phyloP scores from a whole-genome alignment of 257 asterid genomes.

The Cruciata laevipes region DNA sequence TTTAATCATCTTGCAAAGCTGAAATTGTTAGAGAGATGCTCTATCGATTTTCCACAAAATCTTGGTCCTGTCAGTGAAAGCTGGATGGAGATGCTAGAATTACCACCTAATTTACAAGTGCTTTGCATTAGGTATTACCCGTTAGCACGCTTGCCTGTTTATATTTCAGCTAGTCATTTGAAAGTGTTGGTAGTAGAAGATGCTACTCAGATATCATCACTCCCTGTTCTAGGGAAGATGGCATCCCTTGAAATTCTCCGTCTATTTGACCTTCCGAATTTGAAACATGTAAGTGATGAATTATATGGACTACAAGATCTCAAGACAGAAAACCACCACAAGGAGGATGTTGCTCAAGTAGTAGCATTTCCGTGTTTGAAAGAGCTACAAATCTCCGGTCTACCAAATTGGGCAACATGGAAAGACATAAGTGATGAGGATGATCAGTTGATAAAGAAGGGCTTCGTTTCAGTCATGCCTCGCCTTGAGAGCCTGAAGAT shows the following conservation, averaged over 20 bases:
- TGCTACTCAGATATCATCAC: background rate
- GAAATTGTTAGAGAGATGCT: background rate
- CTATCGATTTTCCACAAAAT: background rate
- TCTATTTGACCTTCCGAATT: background rate
- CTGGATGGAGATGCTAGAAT: background rate
- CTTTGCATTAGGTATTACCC: background rate
- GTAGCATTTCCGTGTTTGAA: conserved; percentile 7
- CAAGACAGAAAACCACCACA: too few species aligned
- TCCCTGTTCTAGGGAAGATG: background rate
- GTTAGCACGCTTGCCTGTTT: background rate
- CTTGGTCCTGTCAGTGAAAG: background rate
- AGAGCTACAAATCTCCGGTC: background rate
- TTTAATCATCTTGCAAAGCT: background rate
- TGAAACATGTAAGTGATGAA: background rate
- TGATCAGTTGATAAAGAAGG: too few species aligned
- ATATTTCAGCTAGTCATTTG: background rate
- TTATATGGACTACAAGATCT: background rate
- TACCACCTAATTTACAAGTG: background rate
- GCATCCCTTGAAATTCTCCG: background rate
- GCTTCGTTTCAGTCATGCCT: background rate
- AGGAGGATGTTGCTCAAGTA: background rate
- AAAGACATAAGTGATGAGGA: background rate
- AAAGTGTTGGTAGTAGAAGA: background rate
- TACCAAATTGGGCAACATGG: conserved; percentile 1
- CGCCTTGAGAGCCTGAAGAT: background rate